Percentiles rank a stretch among this genome's conserved stretches.
phyloP scores from a whole-genome alignment of 441 rosid species.

The Pelargonium fulgidum region DNA sequence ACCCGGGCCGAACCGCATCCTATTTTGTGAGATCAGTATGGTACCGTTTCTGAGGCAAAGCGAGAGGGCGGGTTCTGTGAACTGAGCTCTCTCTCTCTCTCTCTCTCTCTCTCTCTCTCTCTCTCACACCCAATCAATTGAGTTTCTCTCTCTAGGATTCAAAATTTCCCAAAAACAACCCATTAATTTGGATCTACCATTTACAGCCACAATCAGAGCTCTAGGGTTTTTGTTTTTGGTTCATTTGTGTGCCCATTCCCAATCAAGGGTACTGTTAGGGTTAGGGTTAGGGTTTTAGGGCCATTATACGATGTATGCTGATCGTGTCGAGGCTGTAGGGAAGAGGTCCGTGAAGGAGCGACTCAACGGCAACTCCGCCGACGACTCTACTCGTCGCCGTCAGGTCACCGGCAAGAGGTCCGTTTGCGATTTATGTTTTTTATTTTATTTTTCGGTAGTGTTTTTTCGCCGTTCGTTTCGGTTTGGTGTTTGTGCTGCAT shows the following conservation, averaged over 20 bases:
- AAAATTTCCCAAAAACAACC: neutral
- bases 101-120: neutral
- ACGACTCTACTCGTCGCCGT: conserved; percentile 45
- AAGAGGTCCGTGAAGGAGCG: conserved; percentile 61
- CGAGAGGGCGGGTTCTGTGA: conserved; percentile 1
- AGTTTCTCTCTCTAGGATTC: neutral
- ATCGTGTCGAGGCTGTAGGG: conserved; percentile 59
- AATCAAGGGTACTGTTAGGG: neutral
- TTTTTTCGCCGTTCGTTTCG: neutral
- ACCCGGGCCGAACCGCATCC: neutral
- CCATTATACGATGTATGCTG: conserved; percentile 64
- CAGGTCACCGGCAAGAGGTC: conserved; percentile 78
- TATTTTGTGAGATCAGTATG: neutral
- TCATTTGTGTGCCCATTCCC: conserved; percentile 2
- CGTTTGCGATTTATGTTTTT: neutral
- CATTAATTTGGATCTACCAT: neutral
- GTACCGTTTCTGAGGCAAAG: neutral
- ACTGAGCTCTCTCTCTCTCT: neutral
- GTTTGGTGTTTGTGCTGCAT: neutral
- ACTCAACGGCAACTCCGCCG: conserved; percentile 51
- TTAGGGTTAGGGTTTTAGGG: conserved; percentile 35
- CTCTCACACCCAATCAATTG: conserved; percentile 1
- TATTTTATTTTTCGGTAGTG: neutral
- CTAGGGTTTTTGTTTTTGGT: conserved; percentile 10
- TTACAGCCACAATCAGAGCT: neutral